phyloP scores from a whole-genome alignment of 352 stramenopile genomes.

The Globisporangium recalcitrans region DNA sequence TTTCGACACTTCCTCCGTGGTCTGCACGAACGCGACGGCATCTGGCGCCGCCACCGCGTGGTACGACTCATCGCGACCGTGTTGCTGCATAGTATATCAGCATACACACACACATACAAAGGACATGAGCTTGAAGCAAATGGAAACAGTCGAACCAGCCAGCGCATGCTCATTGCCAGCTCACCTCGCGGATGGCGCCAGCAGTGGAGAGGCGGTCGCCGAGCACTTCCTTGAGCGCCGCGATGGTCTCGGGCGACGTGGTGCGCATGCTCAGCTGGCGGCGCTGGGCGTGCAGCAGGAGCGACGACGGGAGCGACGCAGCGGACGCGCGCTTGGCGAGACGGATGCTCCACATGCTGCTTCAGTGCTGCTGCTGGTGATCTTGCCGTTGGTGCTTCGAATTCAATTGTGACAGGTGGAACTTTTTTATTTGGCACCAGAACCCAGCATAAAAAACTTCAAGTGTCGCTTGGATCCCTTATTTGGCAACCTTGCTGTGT shows the following conservation, averaged over 20 bases:
- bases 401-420: constrained; percentile 13
- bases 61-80: constrained; percentile 90
- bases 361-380: neutral
- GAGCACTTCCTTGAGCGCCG: constrained; percentile 47
- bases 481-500: neutral
- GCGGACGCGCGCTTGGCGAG: constrained; percentile 8
- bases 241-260: constrained; percentile 43
- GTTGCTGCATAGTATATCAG: constrained; percentile 34
- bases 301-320: neutral
- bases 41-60: constrained; percentile 81
- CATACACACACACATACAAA: neutral
- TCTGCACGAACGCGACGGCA: constrained; percentile 83
- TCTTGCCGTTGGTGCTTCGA: constrained; percentile 11
- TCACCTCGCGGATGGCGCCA: constrained; percentile 50
- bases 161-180: neutral
- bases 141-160: neutral
- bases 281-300: neutral
- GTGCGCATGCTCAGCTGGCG: constrained; percentile 26
- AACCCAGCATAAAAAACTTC: neutral
- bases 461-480: constrained; percentile 4
- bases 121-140: neutral
- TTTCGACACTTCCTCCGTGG: constrained; percentile 83
- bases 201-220: constrained; percentile 71
- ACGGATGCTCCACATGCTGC: constrained; percentile 12
- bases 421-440: neutral